A percentile compares a stretch with the other conserved stretches of the same genome.
Evolutionary conservation across 2,329 filamentous ascomycete species (phyloP).

Genomic region (Fragosphaeria purpurea): DNA sequence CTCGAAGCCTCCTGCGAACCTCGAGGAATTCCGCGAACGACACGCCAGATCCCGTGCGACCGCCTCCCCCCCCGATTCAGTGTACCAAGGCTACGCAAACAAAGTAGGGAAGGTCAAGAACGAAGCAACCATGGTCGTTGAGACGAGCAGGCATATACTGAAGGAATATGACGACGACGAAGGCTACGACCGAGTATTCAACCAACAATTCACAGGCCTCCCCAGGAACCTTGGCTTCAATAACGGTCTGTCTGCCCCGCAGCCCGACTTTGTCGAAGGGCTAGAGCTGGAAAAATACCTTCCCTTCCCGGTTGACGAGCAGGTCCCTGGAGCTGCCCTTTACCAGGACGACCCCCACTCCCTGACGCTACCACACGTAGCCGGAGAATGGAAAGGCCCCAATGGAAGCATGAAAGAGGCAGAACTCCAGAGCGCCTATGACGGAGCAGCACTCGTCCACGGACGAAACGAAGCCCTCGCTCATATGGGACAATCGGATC

Average conservation of each 20-base stretch:
- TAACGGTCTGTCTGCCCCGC: slow-evolving; percentile 17
- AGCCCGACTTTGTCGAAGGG: slow-evolving; percentile 21
- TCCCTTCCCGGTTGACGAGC: slow-evolving; percentile 10
- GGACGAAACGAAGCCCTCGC: slow-evolving; percentile 15
- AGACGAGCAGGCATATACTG: slow-evolving; percentile 10
- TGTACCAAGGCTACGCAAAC: slow-evolving; percentile 9
- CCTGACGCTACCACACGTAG: no score
- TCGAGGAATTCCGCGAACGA: slow-evolving; percentile 11
- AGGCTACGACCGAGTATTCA: slow-evolving; percentile 7
- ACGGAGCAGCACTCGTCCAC: slow-evolving; percentile 17
- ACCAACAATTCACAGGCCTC: slow-evolving; percentile 15
- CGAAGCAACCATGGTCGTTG: slow-evolving; percentile 13
- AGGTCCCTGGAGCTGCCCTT: slow-evolving; percentile 12
- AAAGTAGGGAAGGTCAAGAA: slow-evolving; percentile 7
- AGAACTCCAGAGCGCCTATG: no score
- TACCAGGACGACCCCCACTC: no score
- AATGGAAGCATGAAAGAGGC: slow-evolving; percentile 1
- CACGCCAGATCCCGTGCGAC: slow-evolving; percentile 5
- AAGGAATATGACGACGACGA: slow-evolving; percentile 10
- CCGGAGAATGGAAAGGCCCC: slow-evolving; percentile 9
- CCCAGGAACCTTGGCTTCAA: slow-evolving; percentile 20
- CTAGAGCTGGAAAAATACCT: slow-evolving; percentile 10
- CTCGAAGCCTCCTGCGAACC: slow-evolving; percentile 15
- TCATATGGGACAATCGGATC: no score
- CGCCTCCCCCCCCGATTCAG: slow-evolving; percentile 9